Conservation (phyloP, 1,284 basidiomycete species). For the Ustilago tritici region DNA sequence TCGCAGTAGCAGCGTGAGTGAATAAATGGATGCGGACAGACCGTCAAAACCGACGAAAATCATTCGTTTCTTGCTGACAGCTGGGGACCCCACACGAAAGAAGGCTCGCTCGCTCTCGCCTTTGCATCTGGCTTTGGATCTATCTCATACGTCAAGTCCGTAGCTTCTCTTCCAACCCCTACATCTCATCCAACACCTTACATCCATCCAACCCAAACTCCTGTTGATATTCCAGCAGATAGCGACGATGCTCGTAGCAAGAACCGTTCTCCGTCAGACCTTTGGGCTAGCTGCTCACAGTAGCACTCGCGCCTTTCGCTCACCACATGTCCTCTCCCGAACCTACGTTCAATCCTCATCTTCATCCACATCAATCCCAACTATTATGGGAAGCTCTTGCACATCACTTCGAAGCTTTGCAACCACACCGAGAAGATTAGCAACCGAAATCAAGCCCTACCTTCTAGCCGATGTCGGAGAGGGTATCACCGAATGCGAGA, state of each 20-base stretch:
- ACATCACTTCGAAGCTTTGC: conserved; percentile 40
- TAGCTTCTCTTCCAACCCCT: background rate
- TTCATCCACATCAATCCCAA: conserved; percentile 14
- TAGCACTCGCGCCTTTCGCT: background rate
- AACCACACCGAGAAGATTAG: conserved; percentile 30
- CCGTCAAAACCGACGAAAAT: conserved; percentile 36
- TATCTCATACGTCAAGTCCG: too few relatives aligned
- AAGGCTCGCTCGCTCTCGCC: background rate
- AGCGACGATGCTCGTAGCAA: conserved; percentile 24
- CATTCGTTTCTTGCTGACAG: conserved; percentile 2
- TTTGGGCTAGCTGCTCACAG: conserved; percentile 10
- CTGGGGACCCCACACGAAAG: conserved; percentile 30
- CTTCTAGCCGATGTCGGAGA: conserved; percentile 96
- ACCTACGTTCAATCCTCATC: conserved; percentile 27
- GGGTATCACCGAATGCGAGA: conserved; percentile 73
- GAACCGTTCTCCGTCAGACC: conserved; percentile 22
- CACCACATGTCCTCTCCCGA: conserved; percentile 15
- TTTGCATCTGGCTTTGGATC: background rate
- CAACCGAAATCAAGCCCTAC: conserved; percentile 72
- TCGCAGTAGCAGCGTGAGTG: too few relatives aligned
- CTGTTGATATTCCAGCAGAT: background rate
- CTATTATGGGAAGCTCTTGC: conserved; percentile 24
- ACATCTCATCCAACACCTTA: background rate
- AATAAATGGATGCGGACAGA: background rate
- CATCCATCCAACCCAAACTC: background rate